Conservation (phyloP, 164 flowering plant species). For the Vitis labrusca region DNA sequence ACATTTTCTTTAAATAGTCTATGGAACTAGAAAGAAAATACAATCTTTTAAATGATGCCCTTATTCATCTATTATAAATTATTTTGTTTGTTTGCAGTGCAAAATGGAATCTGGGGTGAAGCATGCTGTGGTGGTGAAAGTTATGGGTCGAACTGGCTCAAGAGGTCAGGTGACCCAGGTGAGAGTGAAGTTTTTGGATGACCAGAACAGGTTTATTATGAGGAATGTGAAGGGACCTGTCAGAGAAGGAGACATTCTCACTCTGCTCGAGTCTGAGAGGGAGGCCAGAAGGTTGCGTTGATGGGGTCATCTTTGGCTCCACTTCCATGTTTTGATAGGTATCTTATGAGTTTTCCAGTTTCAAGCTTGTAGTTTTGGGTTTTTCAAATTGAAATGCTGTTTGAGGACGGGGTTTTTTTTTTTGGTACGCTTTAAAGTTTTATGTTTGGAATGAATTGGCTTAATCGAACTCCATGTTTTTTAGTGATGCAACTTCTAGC, state of each 20-base stretch:
- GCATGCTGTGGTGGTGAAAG: constrained; percentile 36
- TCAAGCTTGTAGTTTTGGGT: no score
- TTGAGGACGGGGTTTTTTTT: no score
- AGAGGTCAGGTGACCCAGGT: constrained; percentile 38
- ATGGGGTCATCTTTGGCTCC: background rate
- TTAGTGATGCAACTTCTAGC: no score
- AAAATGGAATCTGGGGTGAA: constrained; percentile 31
- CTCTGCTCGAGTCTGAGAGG: constrained; percentile 37
- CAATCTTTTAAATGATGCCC: no score
- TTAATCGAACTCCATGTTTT: background rate
- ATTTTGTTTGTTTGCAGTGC: background rate
- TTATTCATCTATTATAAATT: background rate
- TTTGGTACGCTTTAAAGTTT: no score
- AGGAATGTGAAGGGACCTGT: constrained; percentile 39
- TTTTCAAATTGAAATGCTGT: no score
- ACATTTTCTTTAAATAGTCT: no score
- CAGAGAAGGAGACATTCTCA: constrained; percentile 34
- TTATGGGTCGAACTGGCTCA: constrained; percentile 33
- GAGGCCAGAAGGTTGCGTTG: constrained; percentile 37
- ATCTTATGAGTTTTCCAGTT: no score
- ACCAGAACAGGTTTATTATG: constrained; percentile 33
- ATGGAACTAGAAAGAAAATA: no score
- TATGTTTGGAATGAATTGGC: no score
- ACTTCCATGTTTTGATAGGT: no score
- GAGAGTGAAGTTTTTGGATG: constrained; percentile 33